Evolutionary conservation across 164 flowering plant genomes (phyloP), one percentile per base, ranked within the genome.

Genomic region (Protea cynaroides): DNA sequence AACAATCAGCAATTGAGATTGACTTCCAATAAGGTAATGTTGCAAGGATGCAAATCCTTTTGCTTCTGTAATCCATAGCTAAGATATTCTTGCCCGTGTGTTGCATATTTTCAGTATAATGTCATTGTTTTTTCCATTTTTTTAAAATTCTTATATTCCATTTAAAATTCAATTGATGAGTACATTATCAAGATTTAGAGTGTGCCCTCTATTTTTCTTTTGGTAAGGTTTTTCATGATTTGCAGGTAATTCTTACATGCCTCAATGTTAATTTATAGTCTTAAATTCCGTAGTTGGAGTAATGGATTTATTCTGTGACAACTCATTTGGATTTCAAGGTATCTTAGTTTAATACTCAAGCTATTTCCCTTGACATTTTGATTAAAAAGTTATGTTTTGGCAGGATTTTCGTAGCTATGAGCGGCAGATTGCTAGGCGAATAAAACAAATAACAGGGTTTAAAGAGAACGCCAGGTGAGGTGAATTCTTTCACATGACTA

Each of bases 381-480:
- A 24, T 56, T 46, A 56, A 11, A 56, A 36, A 8, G 15, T 64
- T 43, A 40, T 29, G 21, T 18, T 58, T 64, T 18, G 66, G 36
- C 75, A 89, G 96, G 89, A 78, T 75, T 82, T 78, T 62, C 76
- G 69, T 43, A 71, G 70, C 57, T 67, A 75, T 68, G 89, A 81
- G 63, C 77, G 69, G 68, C 73, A 78, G 60, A 84, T 92, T 67
- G 71, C 70, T n/a, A 79, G 88, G 76, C 64, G 63, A 44, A 69
- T 86, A 19, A 80, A 67, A 69, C 84, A 82, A 65, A 82, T 86
- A 53, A 65, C 77, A 29, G 96, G 92, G 34, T 74, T 78, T 25
- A 70, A 61, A 71, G 94, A 87, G 13, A 83, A 67, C 72, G 81
- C 86, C 60, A 84, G 83, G 97, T 89, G 65, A 62, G 71, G 40